Evolutionary conservation across 2,329 filamentous ascomycete genomes (phyloP).

Genomic region (Intubia oerlemansii): DNA sequence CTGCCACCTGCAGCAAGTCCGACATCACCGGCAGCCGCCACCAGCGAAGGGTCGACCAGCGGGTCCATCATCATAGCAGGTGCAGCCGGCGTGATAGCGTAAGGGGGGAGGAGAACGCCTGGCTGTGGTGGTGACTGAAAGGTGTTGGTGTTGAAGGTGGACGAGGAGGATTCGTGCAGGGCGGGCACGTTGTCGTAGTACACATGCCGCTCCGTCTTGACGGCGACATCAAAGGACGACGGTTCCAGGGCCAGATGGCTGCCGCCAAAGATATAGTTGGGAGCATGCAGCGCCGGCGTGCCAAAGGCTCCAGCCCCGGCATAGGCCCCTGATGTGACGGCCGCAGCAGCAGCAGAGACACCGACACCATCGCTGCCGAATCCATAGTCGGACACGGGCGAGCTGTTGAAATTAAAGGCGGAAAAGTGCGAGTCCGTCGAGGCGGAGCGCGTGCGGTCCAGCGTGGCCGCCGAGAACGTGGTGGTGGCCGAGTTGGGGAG

Average conservation of each 20-base stretch:
- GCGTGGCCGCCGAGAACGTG: constrained; percentile 57
- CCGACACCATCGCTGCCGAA: constrained; percentile 2
- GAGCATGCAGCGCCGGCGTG: constrained; percentile 35
- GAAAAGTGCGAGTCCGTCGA: constrained; percentile 67
- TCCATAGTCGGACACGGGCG: constrained; percentile 28
- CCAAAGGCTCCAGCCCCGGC: constrained; percentile 28
- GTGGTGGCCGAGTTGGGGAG: constrained; percentile 59
- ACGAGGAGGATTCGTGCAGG: constrained; percentile 66
- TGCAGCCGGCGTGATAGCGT: constrained; percentile 23
- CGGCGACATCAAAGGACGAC: constrained; percentile 75
- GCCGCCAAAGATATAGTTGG: constrained; percentile 30
- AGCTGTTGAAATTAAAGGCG: constrained; percentile 48
- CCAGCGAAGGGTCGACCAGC: constrained; percentile 1
- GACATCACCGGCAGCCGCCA: neutral
- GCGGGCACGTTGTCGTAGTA: constrained; percentile 82
- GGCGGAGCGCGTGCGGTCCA: constrained; percentile 50
- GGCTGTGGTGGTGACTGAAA: constrained; percentile 58
- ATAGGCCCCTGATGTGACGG: too few species aligned
- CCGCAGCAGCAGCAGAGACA: too few species aligned
- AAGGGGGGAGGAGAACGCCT: constrained; percentile 41
- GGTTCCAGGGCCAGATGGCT: constrained; percentile 26
- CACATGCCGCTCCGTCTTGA: constrained; percentile 88
- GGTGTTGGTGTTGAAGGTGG: constrained; percentile 89
- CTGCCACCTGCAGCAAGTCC: constrained; percentile 1
- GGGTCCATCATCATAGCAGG: too few species aligned